Evolutionary conservation across 495 filamentous ascomycete genomes (phyloP), one percentile per base, ranked within the genome.

Genomic region (Podospora anserina): DNA sequence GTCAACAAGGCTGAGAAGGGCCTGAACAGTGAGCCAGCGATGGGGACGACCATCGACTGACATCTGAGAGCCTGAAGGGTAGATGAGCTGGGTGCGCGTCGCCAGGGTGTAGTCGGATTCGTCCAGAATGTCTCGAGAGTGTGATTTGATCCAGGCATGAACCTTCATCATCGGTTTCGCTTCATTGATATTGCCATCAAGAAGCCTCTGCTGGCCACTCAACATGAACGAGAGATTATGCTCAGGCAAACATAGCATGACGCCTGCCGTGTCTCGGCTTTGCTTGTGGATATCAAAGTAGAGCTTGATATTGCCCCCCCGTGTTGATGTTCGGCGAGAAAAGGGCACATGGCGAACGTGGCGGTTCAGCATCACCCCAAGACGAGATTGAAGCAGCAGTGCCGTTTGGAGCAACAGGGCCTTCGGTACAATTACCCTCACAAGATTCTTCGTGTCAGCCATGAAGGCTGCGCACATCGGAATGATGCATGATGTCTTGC

Each of bases 71-170:
- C 84, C 84, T 4, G 78, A 80, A 0, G 84, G 85, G 59, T 86
- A 86, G 58, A 81, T 84, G 0, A 84, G 74, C 67, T 84, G 81
- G 0, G 81, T 83, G 32, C 78, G 78, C 0, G 82, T 78, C 0
- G 83, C 78, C 9, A 88, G 69, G 0, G 83, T 85, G 32, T 81
- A 81, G 65, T 89, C 87, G 6, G 80, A 85, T 66, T 89, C 87
- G 69, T 88, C 87, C 0, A 89, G 71, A 1, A 89, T 75, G 72
- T 89, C 87, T 11, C 85, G 80, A 39, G 75, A 81, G 30, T 67
- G 68, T 0, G 66, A 19, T 26, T 79, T 74, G 3, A 88, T 58
- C 85, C 85, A 87, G 4, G 54, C 60, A 67, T 88, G 83, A 3
- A 83, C 74, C 26, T 69, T 73, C 56, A 82, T 76, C 77, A 87